phyloP scores from a whole-genome alignment of 805 yeast species.

The Ogataea nakhonphanomensis region DNA sequence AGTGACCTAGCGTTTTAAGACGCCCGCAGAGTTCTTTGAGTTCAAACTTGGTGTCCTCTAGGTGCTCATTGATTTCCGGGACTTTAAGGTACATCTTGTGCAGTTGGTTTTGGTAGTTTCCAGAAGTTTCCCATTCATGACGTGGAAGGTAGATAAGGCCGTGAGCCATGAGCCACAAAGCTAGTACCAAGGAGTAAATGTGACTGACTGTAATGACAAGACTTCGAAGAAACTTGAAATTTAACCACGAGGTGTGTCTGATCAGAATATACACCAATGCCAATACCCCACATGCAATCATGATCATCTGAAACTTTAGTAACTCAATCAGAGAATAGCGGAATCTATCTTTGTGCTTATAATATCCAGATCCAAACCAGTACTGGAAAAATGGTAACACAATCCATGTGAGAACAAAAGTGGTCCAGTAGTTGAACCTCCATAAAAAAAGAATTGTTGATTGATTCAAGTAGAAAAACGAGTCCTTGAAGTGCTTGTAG shows the following conservation, averaged over 20 bases:
- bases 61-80: slow-evolving; percentile 54
- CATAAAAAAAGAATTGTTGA: slow-evolving; percentile 53
- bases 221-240: slow-evolving; percentile 52
- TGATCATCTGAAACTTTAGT: slow-evolving; percentile 55
- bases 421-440: slow-evolving; percentile 77
- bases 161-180: slow-evolving; percentile 83
- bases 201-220: slow-evolving; percentile 75
- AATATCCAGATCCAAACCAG: slow-evolving; percentile 68
- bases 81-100: slow-evolving; percentile 46
- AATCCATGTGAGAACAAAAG: slow-evolving; percentile 77
- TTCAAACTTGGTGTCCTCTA: slow-evolving; percentile 59
- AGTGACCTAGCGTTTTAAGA: slow-evolving; percentile 48
- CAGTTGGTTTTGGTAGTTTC: slow-evolving; percentile 29
- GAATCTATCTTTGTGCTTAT: slow-evolving; percentile 42
- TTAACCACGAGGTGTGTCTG: slow-evolving; percentile 30
- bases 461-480: slow-evolving; percentile 46
- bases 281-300: slow-evolving; percentile 48
- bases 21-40: slow-evolving; percentile 62
- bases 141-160: slow-evolving; percentile 71
- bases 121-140: slow-evolving; percentile 22
- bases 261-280: slow-evolving; percentile 59
- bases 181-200: slow-evolving; percentile 68
- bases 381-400: slow-evolving; percentile 70
- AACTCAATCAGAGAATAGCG: slow-evolving; percentile 56
- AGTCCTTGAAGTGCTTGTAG: slow-evolving; percentile 18